These are phyloP conservation scores for Talaromyces adpressus DNA, from an alignment of 495 filamentous ascomycete genomes.

Conservation along the genomic window DNA sequence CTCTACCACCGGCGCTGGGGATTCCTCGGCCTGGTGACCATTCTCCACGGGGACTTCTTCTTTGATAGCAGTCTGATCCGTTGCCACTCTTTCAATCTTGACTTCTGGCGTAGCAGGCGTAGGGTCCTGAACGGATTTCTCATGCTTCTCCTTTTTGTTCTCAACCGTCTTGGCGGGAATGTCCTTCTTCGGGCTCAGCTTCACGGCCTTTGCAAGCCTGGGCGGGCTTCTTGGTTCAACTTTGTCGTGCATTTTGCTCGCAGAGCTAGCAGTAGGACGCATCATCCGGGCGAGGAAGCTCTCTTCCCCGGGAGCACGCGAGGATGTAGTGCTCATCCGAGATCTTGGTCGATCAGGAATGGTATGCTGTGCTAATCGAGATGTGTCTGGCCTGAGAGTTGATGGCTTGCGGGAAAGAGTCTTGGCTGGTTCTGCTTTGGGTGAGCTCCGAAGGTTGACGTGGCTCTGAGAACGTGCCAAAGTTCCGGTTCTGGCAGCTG, in stretches of 20 bases:
- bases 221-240: constrained; percentile 37
- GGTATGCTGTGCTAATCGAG: constrained; percentile 28
- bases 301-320: constrained; percentile 51
- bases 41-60: background rate
- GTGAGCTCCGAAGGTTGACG: constrained; percentile 25
- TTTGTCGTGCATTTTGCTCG: constrained; percentile 72
- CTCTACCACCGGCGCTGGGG: background rate
- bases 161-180: background rate
- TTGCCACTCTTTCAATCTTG: background rate
- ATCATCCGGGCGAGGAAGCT: constrained; percentile 88
- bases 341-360: constrained; percentile 34
- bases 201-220: constrained; percentile 17
- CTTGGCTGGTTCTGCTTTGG: constrained; percentile 3
- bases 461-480: constrained; percentile 37
- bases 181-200: constrained; percentile 18
- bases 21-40: background rate
- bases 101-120: background rate
- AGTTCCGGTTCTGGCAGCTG: constrained; percentile 46
- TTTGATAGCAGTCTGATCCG: background rate
- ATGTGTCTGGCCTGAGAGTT: constrained; percentile 16
- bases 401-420: constrained; percentile 39
- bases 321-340: constrained; percentile 30
- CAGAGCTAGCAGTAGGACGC: constrained; percentile 75
- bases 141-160: background rate
- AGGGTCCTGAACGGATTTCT: background rate